phyloP scores from a whole-genome alignment of 2,329 filamentous ascomycete species.

The Cladosporium phlei region DNA sequence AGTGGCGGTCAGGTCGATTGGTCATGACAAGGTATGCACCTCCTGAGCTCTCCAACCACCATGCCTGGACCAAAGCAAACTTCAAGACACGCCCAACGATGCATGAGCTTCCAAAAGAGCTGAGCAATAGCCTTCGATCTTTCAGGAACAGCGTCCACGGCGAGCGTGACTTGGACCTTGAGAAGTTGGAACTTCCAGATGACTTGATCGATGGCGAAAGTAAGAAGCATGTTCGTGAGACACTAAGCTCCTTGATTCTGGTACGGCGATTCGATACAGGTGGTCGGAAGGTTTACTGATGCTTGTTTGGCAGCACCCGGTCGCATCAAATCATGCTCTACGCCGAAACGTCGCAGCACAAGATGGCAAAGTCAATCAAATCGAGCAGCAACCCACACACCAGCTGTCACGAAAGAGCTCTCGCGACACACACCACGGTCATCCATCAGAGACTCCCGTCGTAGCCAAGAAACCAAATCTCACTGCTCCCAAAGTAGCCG shows the following conservation, averaged over 20 bases:
- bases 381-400: neutral
- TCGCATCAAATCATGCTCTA: conserved; percentile 1
- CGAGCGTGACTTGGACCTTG: conserved; percentile 19
- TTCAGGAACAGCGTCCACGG: conserved; percentile 26
- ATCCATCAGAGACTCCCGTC: conserved; percentile 1
- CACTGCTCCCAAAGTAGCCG: conserved; percentile 18
- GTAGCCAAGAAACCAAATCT: conserved; percentile 13
- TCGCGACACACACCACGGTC: conserved; percentile 10
- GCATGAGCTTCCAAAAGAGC: conserved; percentile 31
- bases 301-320: conserved; percentile 5
- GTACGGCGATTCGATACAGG: neutral
- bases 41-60: neutral
- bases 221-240: conserved; percentile 6
- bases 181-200: conserved; percentile 1
- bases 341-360: conserved; percentile 6
- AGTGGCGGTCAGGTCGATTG: neutral
- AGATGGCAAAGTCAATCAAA: conserved; percentile 1
- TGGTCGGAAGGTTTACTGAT: neutral
- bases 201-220: conserved; percentile 20
- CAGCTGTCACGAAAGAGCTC: conserved; percentile 3
- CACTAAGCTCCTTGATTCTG: conserved; percentile 4
- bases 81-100: conserved; percentile 16
- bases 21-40: neutral
- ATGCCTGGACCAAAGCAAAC: conserved; percentile 3
- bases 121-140: conserved; percentile 26